Evolutionary conservation across 495 filamentous ascomycete species (phyloP).

Genomic region (Emericellopsis terricola): DNA sequence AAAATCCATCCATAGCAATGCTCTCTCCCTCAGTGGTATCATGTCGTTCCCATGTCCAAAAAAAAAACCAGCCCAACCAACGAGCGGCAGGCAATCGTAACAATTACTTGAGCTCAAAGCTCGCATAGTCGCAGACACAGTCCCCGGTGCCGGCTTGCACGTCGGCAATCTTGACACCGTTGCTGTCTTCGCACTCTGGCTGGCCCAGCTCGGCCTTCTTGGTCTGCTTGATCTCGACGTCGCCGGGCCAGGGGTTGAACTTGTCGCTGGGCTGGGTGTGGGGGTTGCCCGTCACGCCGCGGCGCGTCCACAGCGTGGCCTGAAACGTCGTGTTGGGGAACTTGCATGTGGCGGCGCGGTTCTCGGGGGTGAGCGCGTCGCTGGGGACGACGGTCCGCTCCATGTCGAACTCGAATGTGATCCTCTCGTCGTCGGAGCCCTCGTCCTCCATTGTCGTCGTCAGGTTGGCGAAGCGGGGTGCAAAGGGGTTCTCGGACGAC

Average conservation of each 20-base stretch:
- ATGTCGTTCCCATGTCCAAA: no score
- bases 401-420: slow-evolving; percentile 26
- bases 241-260: slow-evolving; percentile 27
- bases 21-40: no score
- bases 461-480: slow-evolving; percentile 64
- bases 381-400: slow-evolving; percentile 24
- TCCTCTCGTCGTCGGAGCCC: slow-evolving; percentile 39
- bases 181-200: slow-evolving; percentile 21
- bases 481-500: slow-evolving; percentile 29
- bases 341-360: slow-evolving; percentile 20
- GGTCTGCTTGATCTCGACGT: slow-evolving; percentile 24
- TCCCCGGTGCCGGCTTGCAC: not conserved
- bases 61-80: no score
- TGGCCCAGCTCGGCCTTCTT: slow-evolving; percentile 17
- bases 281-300: slow-evolving; percentile 4
- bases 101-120: not conserved
- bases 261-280: not conserved
- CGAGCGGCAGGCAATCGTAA: no score
- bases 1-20: no score
- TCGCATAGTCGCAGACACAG: not conserved
- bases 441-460: slow-evolving; percentile 59
- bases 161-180: slow-evolving; percentile 7
- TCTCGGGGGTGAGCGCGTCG: slow-evolving; percentile 11
- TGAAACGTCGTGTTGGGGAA: slow-evolving; percentile 30
- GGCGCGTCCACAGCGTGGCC: slow-evolving; percentile 33